Conservation (phyloP, 805 yeast species). For the Pichia insulana region DNA sequence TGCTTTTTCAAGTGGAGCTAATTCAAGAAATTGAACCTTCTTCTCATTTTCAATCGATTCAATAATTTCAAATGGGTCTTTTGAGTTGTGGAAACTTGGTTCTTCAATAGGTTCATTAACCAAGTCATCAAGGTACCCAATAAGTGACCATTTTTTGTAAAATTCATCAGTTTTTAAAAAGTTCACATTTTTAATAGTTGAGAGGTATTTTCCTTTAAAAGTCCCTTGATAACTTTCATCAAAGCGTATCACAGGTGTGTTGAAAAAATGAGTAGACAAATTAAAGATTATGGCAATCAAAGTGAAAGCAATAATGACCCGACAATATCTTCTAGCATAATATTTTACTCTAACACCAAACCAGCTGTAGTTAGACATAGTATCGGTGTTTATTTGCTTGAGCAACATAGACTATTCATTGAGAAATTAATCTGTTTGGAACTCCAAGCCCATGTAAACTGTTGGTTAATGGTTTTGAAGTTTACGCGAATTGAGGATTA, state of each 20-base stretch:
- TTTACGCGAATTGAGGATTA: too few species aligned
- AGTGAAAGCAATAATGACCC: background rate
- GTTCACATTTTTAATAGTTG: conserved; percentile 15
- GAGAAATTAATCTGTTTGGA: too few species aligned
- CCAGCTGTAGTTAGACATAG: background rate
- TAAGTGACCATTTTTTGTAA: conserved; percentile 19
- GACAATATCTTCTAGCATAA: background rate
- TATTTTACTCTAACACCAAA: background rate
- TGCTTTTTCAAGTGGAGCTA: conserved; percentile 14
- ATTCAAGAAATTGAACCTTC: conserved; percentile 8
- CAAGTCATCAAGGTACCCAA: conserved; percentile 24
- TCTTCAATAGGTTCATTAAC: conserved; percentile 24
- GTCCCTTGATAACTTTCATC: conserved; percentile 25
- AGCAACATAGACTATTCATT: too few species aligned
- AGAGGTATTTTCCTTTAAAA: conserved; percentile 22
- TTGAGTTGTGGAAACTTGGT: conserved; percentile 15
- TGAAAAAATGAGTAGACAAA: background rate
- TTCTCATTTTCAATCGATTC: conserved; percentile 14
- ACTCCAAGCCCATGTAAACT: too few species aligned
- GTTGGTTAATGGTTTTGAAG: too few species aligned
- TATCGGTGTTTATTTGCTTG: too few species aligned
- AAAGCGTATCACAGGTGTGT: conserved; percentile 11
- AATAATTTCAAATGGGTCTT: conserved; percentile 18
- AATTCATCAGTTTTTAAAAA: conserved; percentile 22
- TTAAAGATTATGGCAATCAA: background rate